phyloP scores from a whole-genome alignment of 495 filamentous ascomycete species.

The Hypoxylon cercidicola region DNA sequence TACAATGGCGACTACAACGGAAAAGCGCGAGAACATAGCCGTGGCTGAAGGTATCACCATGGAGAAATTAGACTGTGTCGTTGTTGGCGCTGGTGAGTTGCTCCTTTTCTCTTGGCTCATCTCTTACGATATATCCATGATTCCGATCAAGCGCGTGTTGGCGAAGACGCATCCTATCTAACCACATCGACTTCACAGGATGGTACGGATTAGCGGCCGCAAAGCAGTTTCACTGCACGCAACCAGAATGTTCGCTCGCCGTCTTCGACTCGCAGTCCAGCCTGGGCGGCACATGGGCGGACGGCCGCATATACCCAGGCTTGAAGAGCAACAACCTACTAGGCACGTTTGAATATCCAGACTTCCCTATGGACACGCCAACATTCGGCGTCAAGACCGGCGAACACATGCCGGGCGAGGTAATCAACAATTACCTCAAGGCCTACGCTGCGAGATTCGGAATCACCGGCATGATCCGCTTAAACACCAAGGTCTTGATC shows the following conservation, averaged over 20 bases:
- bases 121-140: background rate
- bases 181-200: conserved; percentile 42
- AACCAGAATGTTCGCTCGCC: conserved; percentile 50
- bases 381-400: conserved; percentile 68
- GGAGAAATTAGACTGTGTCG: conserved; percentile 56
- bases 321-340: conserved; percentile 69
- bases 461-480: conserved; percentile 61
- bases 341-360: conserved; percentile 75
- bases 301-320: conserved; percentile 70
- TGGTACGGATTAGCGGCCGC: conserved; percentile 55
- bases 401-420: conserved; percentile 72
- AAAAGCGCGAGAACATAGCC: conserved; percentile 26
- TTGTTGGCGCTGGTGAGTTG: conserved; percentile 57
- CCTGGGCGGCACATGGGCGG: conserved; percentile 77
- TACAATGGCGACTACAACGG: conserved; percentile 28
- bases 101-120: background rate
- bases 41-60: conserved; percentile 42
- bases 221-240: conserved; percentile 54
- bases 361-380: conserved; percentile 73
- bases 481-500: conserved; percentile 62
- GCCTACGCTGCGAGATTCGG: conserved; percentile 66
- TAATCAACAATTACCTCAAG: conserved; percentile 70
- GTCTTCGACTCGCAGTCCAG: conserved; percentile 52
- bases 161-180: conserved; percentile 3
- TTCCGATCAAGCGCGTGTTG: background rate